phyloP scores from a whole-genome alignment of 139 green algal genomes.

The Coelastrella sp. region DNA sequence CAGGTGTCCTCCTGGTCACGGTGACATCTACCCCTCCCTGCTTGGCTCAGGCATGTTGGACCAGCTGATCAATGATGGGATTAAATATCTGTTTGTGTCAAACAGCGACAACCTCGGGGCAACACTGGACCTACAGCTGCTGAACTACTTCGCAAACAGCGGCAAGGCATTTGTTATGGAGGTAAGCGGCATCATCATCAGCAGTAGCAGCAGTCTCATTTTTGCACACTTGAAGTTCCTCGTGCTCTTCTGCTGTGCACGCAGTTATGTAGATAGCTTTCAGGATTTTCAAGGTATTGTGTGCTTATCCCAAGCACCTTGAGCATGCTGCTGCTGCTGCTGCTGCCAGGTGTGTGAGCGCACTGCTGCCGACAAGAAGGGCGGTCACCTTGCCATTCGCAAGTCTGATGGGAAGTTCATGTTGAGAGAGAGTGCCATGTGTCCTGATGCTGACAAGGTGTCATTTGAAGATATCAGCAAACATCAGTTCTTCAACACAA shows the following conservation, averaged over 20 bases:
- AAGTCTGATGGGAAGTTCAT: constrained; percentile 80
- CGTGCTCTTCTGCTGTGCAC: no score
- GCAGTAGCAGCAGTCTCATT: no score
- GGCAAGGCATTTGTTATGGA: constrained; percentile 91
- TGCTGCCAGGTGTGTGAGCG: constrained; percentile 89
- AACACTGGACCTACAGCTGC: constrained; percentile 88
- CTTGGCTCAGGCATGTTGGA: constrained; percentile 92
- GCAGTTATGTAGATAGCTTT: no score
- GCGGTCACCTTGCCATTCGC: constrained; percentile 84
- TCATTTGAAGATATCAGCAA: constrained; percentile 88
- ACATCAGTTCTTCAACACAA: constrained; percentile 96
- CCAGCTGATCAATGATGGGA: constrained; percentile 73
- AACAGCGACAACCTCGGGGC: constrained; percentile 95
- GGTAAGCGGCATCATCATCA: constrained; percentile 59
- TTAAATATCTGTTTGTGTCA: constrained; percentile 88
- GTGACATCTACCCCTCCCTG: constrained; percentile 95
- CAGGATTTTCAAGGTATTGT: no score
- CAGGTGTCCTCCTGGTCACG: constrained; percentile 92
- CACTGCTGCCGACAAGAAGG: constrained; percentile 94
- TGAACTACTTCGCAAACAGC: constrained; percentile 83
- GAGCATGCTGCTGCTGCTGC: no score
- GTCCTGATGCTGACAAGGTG: constrained; percentile 83
- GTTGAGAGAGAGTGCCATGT: constrained; percentile 91
- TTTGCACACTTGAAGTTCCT: no score
- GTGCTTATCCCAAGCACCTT: no score